A percentile compares a stretch with the other conserved stretches of the same genome.
Conservation (phyloP, 805 yeast species). For the Wickerhamomyces ciferrii region DNA sequence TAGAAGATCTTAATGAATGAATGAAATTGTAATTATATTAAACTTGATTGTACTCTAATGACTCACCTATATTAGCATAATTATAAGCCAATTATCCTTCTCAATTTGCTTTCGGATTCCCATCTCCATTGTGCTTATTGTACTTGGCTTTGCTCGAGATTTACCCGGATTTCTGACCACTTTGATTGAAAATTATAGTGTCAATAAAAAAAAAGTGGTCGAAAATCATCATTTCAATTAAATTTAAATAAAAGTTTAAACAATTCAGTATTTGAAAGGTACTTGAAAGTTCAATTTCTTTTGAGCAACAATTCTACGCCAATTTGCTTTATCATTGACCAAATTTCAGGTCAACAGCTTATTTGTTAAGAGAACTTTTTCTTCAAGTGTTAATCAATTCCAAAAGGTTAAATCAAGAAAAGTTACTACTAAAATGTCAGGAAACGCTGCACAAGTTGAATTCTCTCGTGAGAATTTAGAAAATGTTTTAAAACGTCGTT, state of each 20-base stretch:
- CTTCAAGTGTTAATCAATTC: background rate
- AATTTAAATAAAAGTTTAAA: too few relatives aligned
- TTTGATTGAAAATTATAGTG: background rate
- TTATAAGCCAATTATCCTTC: too few relatives aligned
- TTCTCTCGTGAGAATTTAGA: constrained; percentile 88
- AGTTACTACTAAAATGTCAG: constrained; percentile 11
- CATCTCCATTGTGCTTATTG: too few relatives aligned
- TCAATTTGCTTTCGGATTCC: too few relatives aligned
- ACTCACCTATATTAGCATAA: too few relatives aligned
- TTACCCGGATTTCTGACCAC: background rate
- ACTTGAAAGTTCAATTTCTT: background rate
- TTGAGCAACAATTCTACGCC: background rate
- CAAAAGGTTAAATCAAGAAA: background rate
- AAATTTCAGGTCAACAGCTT: background rate
- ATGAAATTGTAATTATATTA: background rate
- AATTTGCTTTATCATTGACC: background rate
- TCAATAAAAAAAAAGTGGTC: background rate
- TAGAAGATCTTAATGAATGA: constrained; percentile 7
- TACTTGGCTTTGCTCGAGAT: background rate
- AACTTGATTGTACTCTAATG: too few relatives aligned
- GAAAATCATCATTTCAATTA: background rate
- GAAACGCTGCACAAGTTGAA: constrained; percentile 26
- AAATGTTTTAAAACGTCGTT: constrained; percentile 87
- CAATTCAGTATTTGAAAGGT: background rate
- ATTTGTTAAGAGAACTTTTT: background rate